Evolutionary conservation across 2,329 filamentous ascomycete species (phyloP).

Genomic region (Calonectria ilicicola): DNA sequence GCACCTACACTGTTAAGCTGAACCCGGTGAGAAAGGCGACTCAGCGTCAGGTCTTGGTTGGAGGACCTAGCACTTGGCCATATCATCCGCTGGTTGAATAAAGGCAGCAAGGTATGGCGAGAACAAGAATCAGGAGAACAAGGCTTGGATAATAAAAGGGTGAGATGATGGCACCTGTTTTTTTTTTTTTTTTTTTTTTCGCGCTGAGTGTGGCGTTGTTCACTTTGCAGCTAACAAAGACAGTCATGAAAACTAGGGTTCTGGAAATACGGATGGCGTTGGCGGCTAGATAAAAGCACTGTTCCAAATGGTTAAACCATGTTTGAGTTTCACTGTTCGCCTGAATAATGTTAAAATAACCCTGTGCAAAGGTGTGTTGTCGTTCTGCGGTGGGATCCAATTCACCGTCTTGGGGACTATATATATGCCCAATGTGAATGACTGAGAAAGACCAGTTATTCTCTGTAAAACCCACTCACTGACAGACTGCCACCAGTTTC

Average conservation of each 20-base stretch:
- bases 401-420: not conserved
- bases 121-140: too few species aligned
- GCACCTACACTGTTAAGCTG: conserved; percentile 27
- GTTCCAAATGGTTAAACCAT: not conserved
- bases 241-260: not conserved
- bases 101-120: not conserved
- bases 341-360: not conserved
- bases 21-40: not conserved
- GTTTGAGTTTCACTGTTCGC: not conserved
- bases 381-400: not conserved
- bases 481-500: too few species aligned
- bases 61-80: not conserved
- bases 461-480: too few species aligned
- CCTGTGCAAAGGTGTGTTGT: too few species aligned
- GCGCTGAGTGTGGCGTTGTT: not conserved
- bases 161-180: too few species aligned
- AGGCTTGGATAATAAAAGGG: not conserved
- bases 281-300: not conserved
- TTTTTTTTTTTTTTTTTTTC: too few species aligned
- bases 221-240: not conserved
- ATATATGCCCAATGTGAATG: not conserved
- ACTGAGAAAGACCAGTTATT: not conserved
- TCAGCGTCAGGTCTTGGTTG: not conserved
- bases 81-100: not conserved
- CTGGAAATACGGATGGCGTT: not conserved